phyloP scores from a whole-genome alignment of 192 early-diverging fungal species.

The Jimgerdemannia flammicorona region DNA sequence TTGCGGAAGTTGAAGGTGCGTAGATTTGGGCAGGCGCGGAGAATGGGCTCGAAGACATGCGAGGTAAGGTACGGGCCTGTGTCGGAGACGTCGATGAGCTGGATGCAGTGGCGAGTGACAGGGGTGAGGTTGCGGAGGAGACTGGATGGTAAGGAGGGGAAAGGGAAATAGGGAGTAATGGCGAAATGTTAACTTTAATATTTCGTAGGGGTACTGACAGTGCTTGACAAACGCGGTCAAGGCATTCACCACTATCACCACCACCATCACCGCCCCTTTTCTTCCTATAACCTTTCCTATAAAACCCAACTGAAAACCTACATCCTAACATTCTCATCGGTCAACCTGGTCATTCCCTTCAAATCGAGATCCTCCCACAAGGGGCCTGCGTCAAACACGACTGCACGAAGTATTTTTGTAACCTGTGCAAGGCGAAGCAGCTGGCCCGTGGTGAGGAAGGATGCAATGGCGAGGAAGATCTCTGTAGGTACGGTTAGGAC shows the following conservation, averaged over 20 bases:
- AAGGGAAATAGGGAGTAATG: not conserved
- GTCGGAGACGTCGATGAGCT: not conserved
- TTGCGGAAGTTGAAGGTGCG: constrained; percentile 1
- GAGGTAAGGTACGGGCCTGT: not conserved
- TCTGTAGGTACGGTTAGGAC: not conserved
- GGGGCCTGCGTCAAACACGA: not conserved
- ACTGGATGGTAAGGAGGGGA: not conserved
- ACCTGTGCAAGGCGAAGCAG: not conserved
- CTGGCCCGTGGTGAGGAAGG: not conserved
- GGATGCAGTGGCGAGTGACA: not conserved
- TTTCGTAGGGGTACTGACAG: too few relatives aligned
- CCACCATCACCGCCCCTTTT: not conserved
- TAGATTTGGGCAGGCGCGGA: not conserved
- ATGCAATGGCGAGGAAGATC: not conserved
- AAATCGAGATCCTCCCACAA: not conserved
- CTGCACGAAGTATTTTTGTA: not conserved
- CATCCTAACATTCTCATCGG: not conserved
- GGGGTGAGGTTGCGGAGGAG: not conserved
- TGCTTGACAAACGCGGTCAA: too few relatives aligned
- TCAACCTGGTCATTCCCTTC: not conserved
- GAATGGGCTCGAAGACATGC: not conserved
- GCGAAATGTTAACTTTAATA: not conserved
- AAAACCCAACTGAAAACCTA: not conserved
- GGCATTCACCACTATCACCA: not conserved
- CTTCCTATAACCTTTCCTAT: not conserved